A percentile compares a stretch with the other conserved stretches of the same genome.
These are phyloP conservation scores for Thelonectria blattea DNA, from an alignment of 2,329 filamentous ascomycete species.

Conservation along the genomic window DNA sequence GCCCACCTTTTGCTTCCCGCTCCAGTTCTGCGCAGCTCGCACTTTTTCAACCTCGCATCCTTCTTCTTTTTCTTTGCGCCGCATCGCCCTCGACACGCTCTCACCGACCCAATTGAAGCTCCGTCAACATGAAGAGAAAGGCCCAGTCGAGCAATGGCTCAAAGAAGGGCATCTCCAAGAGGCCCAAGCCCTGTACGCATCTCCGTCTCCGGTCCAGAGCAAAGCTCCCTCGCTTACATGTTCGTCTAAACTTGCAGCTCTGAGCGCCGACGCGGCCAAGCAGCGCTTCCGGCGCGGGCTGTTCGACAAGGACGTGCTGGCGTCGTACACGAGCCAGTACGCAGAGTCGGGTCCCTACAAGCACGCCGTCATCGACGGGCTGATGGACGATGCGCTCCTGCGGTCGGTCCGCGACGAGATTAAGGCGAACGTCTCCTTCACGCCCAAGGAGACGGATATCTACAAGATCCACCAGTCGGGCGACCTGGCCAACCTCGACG, in stretches of 20 bases:
- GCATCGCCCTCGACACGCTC: conserved; percentile 10
- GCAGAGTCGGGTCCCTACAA: conserved; percentile 77
- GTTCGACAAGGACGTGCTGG: conserved; percentile 64
- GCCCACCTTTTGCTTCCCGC: conserved; percentile 30
- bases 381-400: conserved; percentile 82
- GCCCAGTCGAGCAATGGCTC: conserved; percentile 53
- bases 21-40: conserved; percentile 27
- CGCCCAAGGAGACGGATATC: conserved; percentile 98
- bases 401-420: conserved; percentile 89
- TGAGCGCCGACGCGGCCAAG: conserved; percentile 57
- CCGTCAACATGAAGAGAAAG: conserved; percentile 63
- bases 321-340: conserved; percentile 67
- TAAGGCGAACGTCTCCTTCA: conserved; percentile 89
- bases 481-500: conserved; percentile 95
- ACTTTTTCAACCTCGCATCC: conserved; percentile 12
- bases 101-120: conserved; percentile 28
- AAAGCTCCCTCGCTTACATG: conserved; percentile 26
- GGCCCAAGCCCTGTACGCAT: conserved; percentile 55
- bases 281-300: conserved; percentile 69
- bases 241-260: conserved; percentile 43
- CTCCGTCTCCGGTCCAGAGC: conserved; percentile 16
- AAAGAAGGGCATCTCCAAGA: conserved; percentile 58
- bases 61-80: conserved; percentile 8
- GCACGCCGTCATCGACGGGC: conserved; percentile 83
- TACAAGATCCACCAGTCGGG: conserved; percentile 99